Evolutionary conservation across 2,329 filamentous ascomycete species (phyloP).

Genomic region (Colletotrichum plurivorum): DNA sequence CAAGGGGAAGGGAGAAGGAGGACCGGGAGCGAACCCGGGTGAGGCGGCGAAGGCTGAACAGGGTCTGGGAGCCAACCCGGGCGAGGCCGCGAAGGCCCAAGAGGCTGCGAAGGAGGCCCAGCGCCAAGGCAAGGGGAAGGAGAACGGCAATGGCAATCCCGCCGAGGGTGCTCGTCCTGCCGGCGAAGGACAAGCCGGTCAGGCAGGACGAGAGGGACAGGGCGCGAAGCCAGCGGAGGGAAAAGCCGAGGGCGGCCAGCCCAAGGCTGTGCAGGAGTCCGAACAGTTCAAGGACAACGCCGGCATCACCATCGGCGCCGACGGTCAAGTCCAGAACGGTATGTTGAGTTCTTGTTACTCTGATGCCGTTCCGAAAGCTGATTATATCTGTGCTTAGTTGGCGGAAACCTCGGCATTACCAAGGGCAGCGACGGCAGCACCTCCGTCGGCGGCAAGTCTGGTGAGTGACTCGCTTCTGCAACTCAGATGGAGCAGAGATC

Average conservation of each 20-base stretch:
- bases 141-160: background rate
- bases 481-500: background rate
- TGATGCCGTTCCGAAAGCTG: too few species aligned
- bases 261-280: slow-evolving; percentile 31
- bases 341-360: too few species aligned
- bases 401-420: slow-evolving; percentile 36
- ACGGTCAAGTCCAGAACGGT: slow-evolving; percentile 31
- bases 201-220: background rate
- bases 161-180: background rate
- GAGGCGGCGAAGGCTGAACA: slow-evolving; percentile 29
- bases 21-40: slow-evolving; percentile 13
- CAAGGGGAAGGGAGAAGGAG: slow-evolving; percentile 13
- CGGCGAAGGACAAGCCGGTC: background rate
- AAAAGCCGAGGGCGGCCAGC: slow-evolving; percentile 3
- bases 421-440: slow-evolving; percentile 37
- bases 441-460: slow-evolving; percentile 35
- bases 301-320: slow-evolving; percentile 27
- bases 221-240: background rate
- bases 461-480: background rate
- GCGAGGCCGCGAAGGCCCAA: slow-evolving; percentile 2
- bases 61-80: slow-evolving; percentile 21
- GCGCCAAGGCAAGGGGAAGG: slow-evolving; percentile 18
- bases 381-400: background rate
- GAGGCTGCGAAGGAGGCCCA: slow-evolving; percentile 31
- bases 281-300: slow-evolving; percentile 35